Evolutionary conservation across 257 asterid species (phyloP).

Genomic region (Anisodus tanguticus): DNA sequence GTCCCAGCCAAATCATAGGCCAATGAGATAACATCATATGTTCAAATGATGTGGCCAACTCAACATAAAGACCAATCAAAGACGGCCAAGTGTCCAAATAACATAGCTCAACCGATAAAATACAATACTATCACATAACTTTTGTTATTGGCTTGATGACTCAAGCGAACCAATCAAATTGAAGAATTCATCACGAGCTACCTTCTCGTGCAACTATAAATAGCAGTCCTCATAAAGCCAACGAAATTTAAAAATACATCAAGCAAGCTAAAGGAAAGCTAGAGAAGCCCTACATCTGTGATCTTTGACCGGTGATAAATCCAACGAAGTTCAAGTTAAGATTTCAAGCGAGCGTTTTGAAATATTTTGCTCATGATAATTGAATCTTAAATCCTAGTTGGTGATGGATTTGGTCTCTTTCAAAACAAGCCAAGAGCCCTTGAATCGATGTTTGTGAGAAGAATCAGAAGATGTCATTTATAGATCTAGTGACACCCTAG

Average conservation of each 20-base stretch:
- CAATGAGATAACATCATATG: not conserved
- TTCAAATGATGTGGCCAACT: not conserved
- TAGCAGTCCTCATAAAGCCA: not conserved
- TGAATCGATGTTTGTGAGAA: not conserved
- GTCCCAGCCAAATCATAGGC: not conserved
- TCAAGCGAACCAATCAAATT: conserved; percentile 20
- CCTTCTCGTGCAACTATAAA: not conserved
- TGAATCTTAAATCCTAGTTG: not conserved
- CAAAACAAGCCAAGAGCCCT: not conserved
- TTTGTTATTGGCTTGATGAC: not conserved
- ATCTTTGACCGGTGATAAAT: not conserved
- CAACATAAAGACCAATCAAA: conserved; percentile 1
- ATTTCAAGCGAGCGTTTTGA: not conserved
- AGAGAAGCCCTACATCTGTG: not conserved
- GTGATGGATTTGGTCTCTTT: not conserved
- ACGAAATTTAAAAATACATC: not conserved
- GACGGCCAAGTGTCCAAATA: not conserved
- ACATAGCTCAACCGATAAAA: conserved; percentile 1
- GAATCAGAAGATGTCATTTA: not conserved
- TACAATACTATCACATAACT: not conserved
- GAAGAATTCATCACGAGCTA: not conserved
- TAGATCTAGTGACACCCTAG: not conserved
- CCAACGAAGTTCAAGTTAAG: not conserved
- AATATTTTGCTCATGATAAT: not conserved
- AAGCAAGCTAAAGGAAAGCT: not conserved